Conservation (phyloP, 2,329 filamentous ascomycete species). For the Aspergillus luchuensis region DNA sequence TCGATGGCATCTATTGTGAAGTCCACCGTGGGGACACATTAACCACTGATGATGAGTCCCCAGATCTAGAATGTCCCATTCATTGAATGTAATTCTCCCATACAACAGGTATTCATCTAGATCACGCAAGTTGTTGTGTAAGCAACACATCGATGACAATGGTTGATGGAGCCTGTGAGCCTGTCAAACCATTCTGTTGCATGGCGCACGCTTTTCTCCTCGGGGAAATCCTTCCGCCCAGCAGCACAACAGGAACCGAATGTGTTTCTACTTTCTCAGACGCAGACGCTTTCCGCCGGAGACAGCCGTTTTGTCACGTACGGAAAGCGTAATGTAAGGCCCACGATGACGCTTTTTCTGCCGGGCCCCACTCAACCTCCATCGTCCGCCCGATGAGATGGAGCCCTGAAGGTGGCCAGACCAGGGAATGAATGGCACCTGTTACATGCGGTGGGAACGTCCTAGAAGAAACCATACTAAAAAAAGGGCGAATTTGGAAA, state of each 20-base stretch:
- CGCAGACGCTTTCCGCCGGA: conserved; percentile 6
- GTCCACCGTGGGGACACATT: too few relatives aligned
- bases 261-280: background rate
- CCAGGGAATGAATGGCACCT: conserved; percentile 26
- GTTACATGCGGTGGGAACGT: conserved; percentile 30
- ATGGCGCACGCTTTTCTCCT: background rate
- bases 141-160: background rate
- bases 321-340: conserved; percentile 23
- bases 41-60: too few relatives aligned
- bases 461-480: conserved; percentile 24
- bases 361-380: conserved; percentile 18
- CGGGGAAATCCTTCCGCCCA: conserved; percentile 2
- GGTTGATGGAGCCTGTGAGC: background rate
- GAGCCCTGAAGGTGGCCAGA: conserved; percentile 27
- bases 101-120: background rate
- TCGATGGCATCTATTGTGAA: too few relatives aligned
- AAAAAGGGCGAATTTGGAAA: conserved; percentile 13
- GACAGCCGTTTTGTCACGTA: conserved; percentile 17
- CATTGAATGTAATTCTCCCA: too few relatives aligned
- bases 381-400: conserved; percentile 21
- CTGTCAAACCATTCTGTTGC: background rate
- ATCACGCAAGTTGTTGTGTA: conserved; percentile 1
- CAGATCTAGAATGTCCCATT: too few relatives aligned
- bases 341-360: conserved; percentile 33
- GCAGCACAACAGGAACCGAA: background rate